phyloP scores from a whole-genome alignment of 2,329 filamentous ascomycete species.

The Cadophora sp. region DNA sequence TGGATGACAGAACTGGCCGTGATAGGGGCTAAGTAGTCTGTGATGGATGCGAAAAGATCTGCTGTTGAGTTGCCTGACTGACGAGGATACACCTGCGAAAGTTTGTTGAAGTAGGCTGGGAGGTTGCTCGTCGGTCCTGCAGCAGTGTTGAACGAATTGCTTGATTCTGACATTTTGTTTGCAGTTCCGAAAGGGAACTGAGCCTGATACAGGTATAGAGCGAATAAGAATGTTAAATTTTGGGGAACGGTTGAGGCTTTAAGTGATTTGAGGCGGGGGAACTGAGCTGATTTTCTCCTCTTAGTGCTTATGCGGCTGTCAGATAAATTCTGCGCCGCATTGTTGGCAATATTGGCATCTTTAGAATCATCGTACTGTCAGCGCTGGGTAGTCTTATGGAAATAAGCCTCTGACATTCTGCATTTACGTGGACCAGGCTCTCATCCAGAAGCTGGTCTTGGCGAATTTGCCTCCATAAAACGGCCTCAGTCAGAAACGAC shows the following conservation, averaged over 20 bases:
- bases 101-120: conserved; percentile 44
- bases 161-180: neutral
- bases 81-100: conserved; percentile 40
- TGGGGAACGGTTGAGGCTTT: neutral
- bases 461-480: too few relatives aligned
- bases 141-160: neutral
- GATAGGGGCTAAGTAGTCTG: conserved; percentile 40
- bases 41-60: conserved; percentile 40
- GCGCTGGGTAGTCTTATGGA: neutral
- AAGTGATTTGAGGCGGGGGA: neutral
- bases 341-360: neutral
- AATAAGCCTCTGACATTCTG: neutral
- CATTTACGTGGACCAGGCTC: too few relatives aligned
- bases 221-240: neutral
- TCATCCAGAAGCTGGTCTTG: too few relatives aligned
- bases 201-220: neutral
- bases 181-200: neutral
- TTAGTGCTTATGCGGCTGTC: neutral
- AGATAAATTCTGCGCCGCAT: neutral
- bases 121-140: conserved; percentile 1
- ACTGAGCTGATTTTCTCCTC: neutral
- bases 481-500: too few relatives aligned
- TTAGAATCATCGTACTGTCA: too few relatives aligned
- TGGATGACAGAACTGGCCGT: conserved; percentile 43
- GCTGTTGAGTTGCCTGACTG: conserved; percentile 43